Percentiles rank a stretch among this genome's conserved stretches.
Evolutionary conservation across 805 yeast genomes (phyloP).

Genomic region (Suhomyces emberorum): DNA sequence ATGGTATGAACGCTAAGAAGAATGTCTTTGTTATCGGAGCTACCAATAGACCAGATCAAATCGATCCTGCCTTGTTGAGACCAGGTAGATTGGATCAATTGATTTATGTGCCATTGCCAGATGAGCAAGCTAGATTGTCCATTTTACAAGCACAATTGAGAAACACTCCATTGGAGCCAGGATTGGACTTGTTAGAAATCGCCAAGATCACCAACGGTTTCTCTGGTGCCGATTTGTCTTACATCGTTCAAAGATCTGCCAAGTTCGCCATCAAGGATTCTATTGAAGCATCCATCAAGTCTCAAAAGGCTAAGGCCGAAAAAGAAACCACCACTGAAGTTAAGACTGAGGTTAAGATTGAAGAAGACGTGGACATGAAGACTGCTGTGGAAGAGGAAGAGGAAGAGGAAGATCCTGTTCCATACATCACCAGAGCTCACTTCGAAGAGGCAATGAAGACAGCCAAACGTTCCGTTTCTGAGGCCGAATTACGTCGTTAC

Average conservation of each 20-base stretch:
- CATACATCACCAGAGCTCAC: conserved; percentile 88
- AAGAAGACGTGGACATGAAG: conserved; percentile 53
- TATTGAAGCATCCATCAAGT: conserved; percentile 67
- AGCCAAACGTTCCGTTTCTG: conserved; percentile 95
- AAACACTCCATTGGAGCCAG: conserved; percentile 98
- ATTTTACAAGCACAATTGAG: conserved; percentile 94
- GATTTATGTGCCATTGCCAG: conserved; percentile 98
- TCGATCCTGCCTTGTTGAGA: conserved; percentile 96
- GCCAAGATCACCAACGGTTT: conserved; percentile 95
- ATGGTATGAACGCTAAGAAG: conserved; percentile 99
- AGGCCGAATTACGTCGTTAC: conserved; percentile 96
- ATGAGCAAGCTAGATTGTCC: conserved; percentile 88
- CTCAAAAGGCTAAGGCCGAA: conserved; percentile 33
- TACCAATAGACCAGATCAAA: conserved; percentile 98
- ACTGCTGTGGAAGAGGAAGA: conserved; percentile 46
- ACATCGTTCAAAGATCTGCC: conserved; percentile 98
- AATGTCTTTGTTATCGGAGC: conserved; percentile 99
- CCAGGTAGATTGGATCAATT: conserved; percentile 99
- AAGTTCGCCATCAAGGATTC: conserved; percentile 98
- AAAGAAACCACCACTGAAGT: no score
- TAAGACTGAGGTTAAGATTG: conserved; percentile 33
- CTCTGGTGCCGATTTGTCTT: conserved; percentile 98
- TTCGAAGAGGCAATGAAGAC: conserved; percentile 99
- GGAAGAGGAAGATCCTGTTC: conserved; percentile 90
- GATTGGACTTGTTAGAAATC: conserved; percentile 80